Conservation (phyloP, 1,284 basidiomycete genomes). For the Porogramme epimiltina region DNA sequence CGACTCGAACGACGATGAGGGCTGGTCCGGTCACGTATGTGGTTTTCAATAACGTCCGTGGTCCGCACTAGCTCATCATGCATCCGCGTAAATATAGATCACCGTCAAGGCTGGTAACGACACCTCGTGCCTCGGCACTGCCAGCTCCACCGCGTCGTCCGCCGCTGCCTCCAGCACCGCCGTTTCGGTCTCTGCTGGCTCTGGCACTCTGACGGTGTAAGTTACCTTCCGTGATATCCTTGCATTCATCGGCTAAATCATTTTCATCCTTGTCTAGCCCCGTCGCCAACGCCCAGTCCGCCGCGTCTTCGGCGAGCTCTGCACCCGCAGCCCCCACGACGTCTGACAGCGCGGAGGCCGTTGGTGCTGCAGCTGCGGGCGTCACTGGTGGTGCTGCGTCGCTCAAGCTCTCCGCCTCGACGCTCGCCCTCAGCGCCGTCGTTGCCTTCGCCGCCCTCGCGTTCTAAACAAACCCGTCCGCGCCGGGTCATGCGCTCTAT, state of each 20-base stretch:
- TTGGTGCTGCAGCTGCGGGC: slow-evolving; percentile 60
- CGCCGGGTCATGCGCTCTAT: slow-evolving; percentile 16
- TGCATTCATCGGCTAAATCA: background rate
- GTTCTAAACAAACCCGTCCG: slow-evolving; percentile 23
- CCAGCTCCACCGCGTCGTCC: background rate
- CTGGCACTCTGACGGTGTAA: slow-evolving; percentile 24
- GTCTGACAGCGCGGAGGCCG: slow-evolving; percentile 30
- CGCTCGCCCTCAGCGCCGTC: slow-evolving; percentile 31
- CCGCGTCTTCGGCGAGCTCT: slow-evolving; percentile 14
- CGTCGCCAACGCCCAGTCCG: slow-evolving; percentile 21
- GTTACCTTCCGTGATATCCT: background rate
- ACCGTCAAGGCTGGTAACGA: slow-evolving; percentile 51
- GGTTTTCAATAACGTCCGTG: background rate
- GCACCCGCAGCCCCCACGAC: slow-evolving; percentile 22
- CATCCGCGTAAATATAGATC: slow-evolving; percentile 44
- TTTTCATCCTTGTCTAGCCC: slow-evolving; percentile 14
- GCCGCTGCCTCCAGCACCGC: slow-evolving; percentile 6
- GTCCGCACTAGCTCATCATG: background rate
- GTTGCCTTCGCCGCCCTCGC: slow-evolving; percentile 29
- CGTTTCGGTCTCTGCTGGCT: slow-evolving; percentile 12
- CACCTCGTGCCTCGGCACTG: slow-evolving; percentile 45
- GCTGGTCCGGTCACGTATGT: slow-evolving; percentile 63
- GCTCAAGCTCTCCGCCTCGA: slow-evolving; percentile 27
- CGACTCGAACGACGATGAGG: slow-evolving; percentile 56
- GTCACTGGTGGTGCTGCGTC: slow-evolving; percentile 29